Evolutionary conservation across 345 rosid species (phyloP).

Genomic region (Citrus reticulata): DNA sequence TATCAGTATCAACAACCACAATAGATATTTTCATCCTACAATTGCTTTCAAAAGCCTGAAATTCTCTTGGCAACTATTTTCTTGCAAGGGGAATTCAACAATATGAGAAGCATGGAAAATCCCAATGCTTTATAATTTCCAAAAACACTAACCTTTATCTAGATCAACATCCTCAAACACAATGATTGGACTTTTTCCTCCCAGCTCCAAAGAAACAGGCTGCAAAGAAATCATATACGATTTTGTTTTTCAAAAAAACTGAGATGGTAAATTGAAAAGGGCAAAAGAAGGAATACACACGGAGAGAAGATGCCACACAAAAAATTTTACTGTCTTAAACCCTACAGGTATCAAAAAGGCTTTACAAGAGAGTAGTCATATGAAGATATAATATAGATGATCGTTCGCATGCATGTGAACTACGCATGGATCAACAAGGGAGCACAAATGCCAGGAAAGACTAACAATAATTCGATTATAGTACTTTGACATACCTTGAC

Average conservation of each 20-base stretch:
- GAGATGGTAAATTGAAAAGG: not conserved
- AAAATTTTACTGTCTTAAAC: not conserved
- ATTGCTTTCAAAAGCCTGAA: conserved; percentile 1
- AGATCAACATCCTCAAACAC: conserved; percentile 93
- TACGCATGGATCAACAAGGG: conserved; percentile 9
- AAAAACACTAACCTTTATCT: conserved; percentile 61
- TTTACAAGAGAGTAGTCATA: not conserved
- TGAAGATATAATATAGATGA: not conserved
- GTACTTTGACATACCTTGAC: conserved; percentile 57
- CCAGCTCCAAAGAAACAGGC: conserved; percentile 95
- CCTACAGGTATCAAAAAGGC: not conserved
- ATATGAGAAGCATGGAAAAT: not conserved
- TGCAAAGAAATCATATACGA: conserved; percentile 29
- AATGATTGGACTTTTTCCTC: conserved; percentile 92
- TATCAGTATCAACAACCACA: not conserved
- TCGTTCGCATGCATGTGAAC: not conserved
- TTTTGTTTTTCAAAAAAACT: not conserved
- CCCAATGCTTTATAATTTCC: not conserved
- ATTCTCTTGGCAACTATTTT: conserved; percentile 3
- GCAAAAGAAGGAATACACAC: not conserved
- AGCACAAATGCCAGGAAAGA: not conserved
- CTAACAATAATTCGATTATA: not conserved
- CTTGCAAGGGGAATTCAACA: conserved; percentile 1
- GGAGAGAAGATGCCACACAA: not conserved
- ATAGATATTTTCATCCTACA: not conserved